These are phyloP conservation scores for Xylaria arbuscula DNA, from an alignment of 2,329 filamentous ascomycete species.

Conservation along the genomic window DNA sequence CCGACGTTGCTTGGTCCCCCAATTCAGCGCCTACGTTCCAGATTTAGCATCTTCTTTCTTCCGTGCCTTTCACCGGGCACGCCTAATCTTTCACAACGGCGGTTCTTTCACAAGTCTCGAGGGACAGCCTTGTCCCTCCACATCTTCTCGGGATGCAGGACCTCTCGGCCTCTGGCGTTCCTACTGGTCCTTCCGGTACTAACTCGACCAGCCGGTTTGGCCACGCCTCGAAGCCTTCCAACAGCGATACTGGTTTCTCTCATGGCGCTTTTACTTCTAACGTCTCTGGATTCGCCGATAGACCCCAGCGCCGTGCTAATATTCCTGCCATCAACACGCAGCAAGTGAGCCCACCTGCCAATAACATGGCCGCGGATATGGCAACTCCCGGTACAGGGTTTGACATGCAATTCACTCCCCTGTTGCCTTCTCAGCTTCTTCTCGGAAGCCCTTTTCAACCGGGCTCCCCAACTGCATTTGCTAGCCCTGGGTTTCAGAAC, in stretches of 20 bases:
- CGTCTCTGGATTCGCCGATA: constrained; percentile 84
- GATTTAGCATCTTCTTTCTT: constrained; percentile 47
- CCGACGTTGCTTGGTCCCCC: constrained; percentile 44
- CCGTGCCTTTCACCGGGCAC: constrained; percentile 59
- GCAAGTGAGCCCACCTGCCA: constrained; percentile 63
- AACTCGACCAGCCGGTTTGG: constrained; percentile 71
- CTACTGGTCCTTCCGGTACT: constrained; percentile 65
- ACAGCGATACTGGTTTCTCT: constrained; percentile 88
- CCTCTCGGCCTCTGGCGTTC: constrained; percentile 73
- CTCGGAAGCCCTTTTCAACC: constrained; percentile 97
- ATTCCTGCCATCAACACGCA: constrained; percentile 94
- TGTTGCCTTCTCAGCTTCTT: constrained; percentile 92
- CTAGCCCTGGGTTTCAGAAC: constrained; percentile 90
- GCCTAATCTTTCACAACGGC: constrained; percentile 79
- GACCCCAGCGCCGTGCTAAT: constrained; percentile 85
- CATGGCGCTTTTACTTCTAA: constrained; percentile 93
- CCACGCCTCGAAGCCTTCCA: constrained; percentile 82
- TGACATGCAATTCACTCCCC: constrained; percentile 98
- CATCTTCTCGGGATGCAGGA: constrained; percentile 94
- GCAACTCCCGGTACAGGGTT: constrained; percentile 87
- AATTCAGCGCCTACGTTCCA: constrained; percentile 43
- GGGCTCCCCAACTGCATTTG: constrained; percentile 88
- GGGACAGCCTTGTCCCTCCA: constrained; percentile 88
- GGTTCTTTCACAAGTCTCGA: constrained; percentile 78
- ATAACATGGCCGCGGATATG: constrained; percentile 76